Evolutionary conservation across 805 yeast species (phyloP).

Genomic region (Brettanomyces naardenensis): DNA sequence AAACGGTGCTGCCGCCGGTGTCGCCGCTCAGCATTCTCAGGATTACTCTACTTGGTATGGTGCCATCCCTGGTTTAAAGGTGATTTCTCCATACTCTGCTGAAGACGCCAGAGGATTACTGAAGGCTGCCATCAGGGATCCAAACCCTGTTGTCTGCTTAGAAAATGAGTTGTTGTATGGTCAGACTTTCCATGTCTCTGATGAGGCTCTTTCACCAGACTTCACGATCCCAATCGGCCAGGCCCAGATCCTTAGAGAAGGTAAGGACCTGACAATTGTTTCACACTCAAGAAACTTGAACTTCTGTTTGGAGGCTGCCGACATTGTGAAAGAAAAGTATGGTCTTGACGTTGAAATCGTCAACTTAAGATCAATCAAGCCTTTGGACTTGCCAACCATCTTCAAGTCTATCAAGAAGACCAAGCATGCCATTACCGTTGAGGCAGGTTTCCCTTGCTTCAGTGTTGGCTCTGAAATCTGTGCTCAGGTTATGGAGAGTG

Average conservation of each 20-base stretch:
- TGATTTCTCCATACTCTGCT: conserved; percentile 88
- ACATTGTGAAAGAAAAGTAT: conserved; percentile 70
- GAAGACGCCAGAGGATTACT: conserved; percentile 94
- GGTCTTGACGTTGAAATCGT: conserved; percentile 89
- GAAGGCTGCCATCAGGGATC: conserved; percentile 97
- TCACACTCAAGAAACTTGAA: conserved; percentile 89
- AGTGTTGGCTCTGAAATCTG: conserved; percentile 98
- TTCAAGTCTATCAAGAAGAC: conserved; percentile 91
- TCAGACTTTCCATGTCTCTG: conserved; percentile 81
- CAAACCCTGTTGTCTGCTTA: conserved; percentile 92
- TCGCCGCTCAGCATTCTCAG: conserved; percentile 99
- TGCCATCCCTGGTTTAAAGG: conserved; percentile 95
- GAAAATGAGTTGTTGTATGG: conserved; percentile 96
- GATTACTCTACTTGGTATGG: conserved; percentile 98
- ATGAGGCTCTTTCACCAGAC: conserved; percentile 83
- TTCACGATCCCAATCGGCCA: conserved; percentile 88
- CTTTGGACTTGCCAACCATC: conserved; percentile 84
- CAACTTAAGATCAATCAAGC: conserved; percentile 95
- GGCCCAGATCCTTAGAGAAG: conserved; percentile 92
- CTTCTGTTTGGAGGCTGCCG: conserved; percentile 86
- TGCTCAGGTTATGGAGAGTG: conserved; percentile 97
- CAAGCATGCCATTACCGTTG: conserved; percentile 91
- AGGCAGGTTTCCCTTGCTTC: conserved; percentile 95
- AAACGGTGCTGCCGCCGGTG: conserved; percentile 99
- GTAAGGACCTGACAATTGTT: conserved; percentile 82